Evolutionary conservation across 768 basidiomycete genomes (phyloP), one percentile per base, ranked within the genome.

Genomic region (Lentinula raphanica): DNA sequence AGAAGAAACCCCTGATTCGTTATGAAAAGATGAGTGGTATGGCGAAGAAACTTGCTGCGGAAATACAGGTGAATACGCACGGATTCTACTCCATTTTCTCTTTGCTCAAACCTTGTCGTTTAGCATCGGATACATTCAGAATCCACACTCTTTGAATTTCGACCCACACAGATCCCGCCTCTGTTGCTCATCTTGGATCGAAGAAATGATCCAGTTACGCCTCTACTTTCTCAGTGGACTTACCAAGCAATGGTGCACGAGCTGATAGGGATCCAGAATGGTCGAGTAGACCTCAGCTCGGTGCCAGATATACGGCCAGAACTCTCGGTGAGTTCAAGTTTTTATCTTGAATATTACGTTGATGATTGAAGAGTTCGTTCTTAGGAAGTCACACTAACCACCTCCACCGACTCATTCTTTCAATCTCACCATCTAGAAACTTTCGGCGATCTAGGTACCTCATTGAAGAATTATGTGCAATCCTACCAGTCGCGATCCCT

Each of bases 231-330:
- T 2, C 97, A 98, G 71, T 98, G 97, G 97, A 98, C 97, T 25
- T 98, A 98, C 73, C 96, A 98, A 69, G 97, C 96, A 1, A 98
- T 98, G 95, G 97, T 98, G 0, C 97, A 99, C 66, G 97, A 98
- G 69, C 77, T 97, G 13, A 73, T 98, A 6, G 89, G 91, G 2
- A 97, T 99, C 46, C 87, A 90, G 60, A 98, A 98, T 67, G 96
- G 96, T 19, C 82, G 97, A 58, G 94, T 98, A 3, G 86, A 92
- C 67, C 72, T 96, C 45, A 84, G 82, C 60, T 74, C 83, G 60
- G 92, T 95, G 35, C 93, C 93, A 13, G 94, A 92, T 63, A 88
- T 94, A 44, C 75, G 81, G 49, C 86, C 90, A 27, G 97, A 99
- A 69, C 78, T 98, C 56, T 83, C 86, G 67, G 95, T 91, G 65